Base-by-base conservation (phyloP, 345 rosid species). In the Boechera retrofracta region DNA sequence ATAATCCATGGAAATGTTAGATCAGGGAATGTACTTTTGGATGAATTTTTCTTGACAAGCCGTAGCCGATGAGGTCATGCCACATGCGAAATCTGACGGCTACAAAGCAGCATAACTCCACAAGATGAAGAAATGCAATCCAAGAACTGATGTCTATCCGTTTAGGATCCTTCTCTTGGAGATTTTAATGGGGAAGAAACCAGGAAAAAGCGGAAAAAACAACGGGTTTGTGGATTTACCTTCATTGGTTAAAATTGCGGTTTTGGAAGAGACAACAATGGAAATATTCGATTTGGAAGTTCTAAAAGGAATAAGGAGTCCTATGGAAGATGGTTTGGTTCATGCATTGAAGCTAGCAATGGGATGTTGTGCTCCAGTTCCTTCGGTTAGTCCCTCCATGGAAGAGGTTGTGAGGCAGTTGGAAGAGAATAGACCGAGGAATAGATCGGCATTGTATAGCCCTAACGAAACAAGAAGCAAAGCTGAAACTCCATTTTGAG, bases 61-160 rank as follows among this genome's bases (percentile, higher is more conserved):
- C 36, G 86, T 92, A 13, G 96, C 93, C 0, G 93, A 89, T 47
- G 97, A 89, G 81, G 87, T 89, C 61, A 18, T 18, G 21, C 1
- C 21, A 18, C 21, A 18, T 18, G 21, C 21, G 5, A 92, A 88
- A 81, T 48, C 80, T 18, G 21, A 92, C 6, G 93, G 92, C 18
- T 89, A 87, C 81, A 92, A 89, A 76, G 97, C 94, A 31, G 91
- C 92, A 0, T 90, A 92, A 79, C 91, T 92, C 72, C 90, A 87
- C 70, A 86, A 75, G 84, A 88, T 88, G 92, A 89, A 87, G 86
- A 92, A 88, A 79, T 87, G 89, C 82, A 88, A 81, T 72, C 82
- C 90, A 18, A 85, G 97, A 82, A 90, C 94, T 4, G 97, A 90
- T 48, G 96, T 90, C 9, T 92, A 83, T 4, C 92, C 96, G 16